Conservation (phyloP, 345 rosid genomes). For the Dovyalis caffra region DNA sequence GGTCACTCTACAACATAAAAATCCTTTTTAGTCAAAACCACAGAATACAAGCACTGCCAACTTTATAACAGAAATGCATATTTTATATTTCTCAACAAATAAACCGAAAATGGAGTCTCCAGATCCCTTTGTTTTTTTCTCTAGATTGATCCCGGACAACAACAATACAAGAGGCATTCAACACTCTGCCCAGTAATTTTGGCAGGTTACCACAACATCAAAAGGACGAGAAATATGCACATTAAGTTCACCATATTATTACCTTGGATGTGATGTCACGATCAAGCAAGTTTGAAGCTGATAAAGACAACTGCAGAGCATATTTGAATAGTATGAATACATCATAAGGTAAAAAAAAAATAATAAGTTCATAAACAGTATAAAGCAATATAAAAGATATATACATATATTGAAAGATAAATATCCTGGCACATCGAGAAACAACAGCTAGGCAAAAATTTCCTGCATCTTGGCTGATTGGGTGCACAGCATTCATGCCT, state of each 20-base stretch:
- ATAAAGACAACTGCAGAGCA: conserved; percentile 59
- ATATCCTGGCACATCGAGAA: no score
- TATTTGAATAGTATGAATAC: conserved; percentile 1
- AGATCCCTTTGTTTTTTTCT: not conserved
- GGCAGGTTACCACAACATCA: not conserved
- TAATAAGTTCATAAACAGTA: not conserved
- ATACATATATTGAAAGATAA: not conserved
- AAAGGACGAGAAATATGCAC: not conserved
- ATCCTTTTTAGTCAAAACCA: not conserved
- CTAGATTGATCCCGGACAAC: not conserved
- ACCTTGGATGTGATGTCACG: conserved; percentile 83
- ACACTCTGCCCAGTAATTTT: no score
- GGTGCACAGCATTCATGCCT: not conserved
- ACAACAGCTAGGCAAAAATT: no score
- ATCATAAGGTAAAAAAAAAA: not conserved
- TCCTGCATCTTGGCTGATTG: no score
- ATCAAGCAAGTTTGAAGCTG: conserved; percentile 68
- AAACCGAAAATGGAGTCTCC: not conserved
- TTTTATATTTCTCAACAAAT: not conserved
- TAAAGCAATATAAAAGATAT: not conserved
- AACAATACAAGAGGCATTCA: not conserved
- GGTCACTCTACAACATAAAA: conserved; percentile 69
- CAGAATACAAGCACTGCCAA: not conserved
- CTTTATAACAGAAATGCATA: not conserved
- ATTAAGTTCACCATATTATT: conserved; percentile 13